A percentile compares a stretch with the other conserved stretches of the same genome.
These are phyloP conservation scores for Helenozyma rhizophorensis DNA, from an alignment of 805 yeast species.

Conservation along the genomic window DNA sequence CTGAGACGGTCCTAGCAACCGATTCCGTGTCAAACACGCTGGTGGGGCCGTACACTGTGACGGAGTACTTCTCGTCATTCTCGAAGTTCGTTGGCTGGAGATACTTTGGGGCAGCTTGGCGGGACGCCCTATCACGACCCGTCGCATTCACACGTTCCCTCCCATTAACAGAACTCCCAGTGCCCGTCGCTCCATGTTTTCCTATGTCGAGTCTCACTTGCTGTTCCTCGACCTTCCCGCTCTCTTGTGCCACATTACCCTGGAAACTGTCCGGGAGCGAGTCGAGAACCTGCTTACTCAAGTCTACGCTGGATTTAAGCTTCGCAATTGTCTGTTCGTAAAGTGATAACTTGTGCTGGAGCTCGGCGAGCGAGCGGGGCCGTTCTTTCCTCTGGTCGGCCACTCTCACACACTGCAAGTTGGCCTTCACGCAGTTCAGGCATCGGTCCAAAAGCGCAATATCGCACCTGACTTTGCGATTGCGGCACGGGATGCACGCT, in stretches of 20 bases:
- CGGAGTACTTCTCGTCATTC: conserved; percentile 2
- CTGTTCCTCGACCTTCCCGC: no score
- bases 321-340: conserved; percentile 2
- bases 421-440: conserved; percentile 5
- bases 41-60: conserved; percentile 11
- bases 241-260: no score
- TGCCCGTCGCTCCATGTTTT: no score
- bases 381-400: conserved; percentile 10
- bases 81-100: not conserved
- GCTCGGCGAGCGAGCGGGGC: conserved; percentile 3
- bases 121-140: not conserved
- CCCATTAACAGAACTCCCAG: no score
- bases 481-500: conserved; percentile 11
- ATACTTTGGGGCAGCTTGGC: not conserved
- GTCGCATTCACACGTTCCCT: no score
- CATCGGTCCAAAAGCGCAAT: conserved; percentile 2
- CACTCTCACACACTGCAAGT: conserved; percentile 5
- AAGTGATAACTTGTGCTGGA: conserved; percentile 4
- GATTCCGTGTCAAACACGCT: conserved; percentile 11
- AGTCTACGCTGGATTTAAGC: not conserved
- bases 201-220: no score
- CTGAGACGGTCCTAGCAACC: conserved; percentile 1
- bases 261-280: no score
- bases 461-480: conserved; percentile 6
- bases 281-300: no score